Base-by-base conservation (phyloP, 306 rosid genomes). In the Pueraria montana region DNA sequence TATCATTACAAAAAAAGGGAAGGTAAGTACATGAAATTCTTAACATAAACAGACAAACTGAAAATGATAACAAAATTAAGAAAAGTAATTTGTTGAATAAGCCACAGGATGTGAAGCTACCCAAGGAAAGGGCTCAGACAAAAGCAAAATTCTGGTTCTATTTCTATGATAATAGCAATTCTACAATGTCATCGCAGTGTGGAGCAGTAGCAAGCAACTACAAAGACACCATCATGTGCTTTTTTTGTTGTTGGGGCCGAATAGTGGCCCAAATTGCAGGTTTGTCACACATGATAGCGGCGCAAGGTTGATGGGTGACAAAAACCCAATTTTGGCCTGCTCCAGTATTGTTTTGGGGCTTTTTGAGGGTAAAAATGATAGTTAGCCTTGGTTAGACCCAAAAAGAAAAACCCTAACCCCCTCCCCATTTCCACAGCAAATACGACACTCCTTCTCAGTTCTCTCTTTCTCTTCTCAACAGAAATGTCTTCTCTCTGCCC, bases 1-100 rank as follows among this genome's bases (percentile, higher is more conserved):
- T 46, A 88, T 61, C 62, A 56, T 69, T 23, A 75, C 40, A 85
- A 40, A 68, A 40, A 20, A 79, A 13, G 80, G 7, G 74, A 72
- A 55, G 40, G 78, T 82, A 61, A 79, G 84, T 53, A 59, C 24
- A 55, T 32, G 55, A 65, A 74, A 64, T n/a, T 21, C 69, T 20
- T 56, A 48, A 40, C 40, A 70, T 4, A 75, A 58, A 75, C 52
- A 78, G 34, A 58, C 24, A 77, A 78, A 75, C 49, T 3, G 49
- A 63, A 83, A 73, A 61, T 0, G 17, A 46, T 24, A 26, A 20
- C 43, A 59, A 76, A 48, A 50, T 2, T 42, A 78, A 52, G 56
- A 64, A 48, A 38, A 6, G 8, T 68, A 80, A 63, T 50, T 23
- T 59, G 65, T 34, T 84, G 72, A 79, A 61, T 14, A 70, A 66